A percentile compares a stretch with the other conserved stretches of the same genome.
phyloP scores from a whole-genome alignment of 2,329 filamentous ascomycete genomes.

The Trichophyton rubrum region DNA sequence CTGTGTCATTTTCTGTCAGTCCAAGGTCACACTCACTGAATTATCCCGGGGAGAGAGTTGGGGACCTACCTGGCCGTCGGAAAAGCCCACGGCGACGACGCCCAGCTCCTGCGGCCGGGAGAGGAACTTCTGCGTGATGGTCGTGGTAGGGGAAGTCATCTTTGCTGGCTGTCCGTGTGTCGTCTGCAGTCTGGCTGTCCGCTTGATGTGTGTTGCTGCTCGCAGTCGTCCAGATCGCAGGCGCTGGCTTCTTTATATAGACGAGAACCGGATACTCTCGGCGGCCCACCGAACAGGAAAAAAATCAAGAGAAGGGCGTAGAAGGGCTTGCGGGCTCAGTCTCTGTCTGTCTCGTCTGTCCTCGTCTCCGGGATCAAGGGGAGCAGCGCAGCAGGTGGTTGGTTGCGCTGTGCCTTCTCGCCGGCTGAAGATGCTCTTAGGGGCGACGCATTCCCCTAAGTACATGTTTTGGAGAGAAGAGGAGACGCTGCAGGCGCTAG shows the following conservation, averaged over 20 bases:
- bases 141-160: conserved; percentile 45
- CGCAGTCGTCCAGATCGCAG: background rate
- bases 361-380: background rate
- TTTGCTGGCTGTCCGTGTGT: background rate
- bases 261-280: background rate
- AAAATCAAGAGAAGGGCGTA: background rate
- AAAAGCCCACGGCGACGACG: conserved; percentile 90
- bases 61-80: conserved; percentile 70
- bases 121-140: conserved; percentile 60
- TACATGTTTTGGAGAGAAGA: conserved; percentile 35
- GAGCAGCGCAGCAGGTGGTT: background rate
- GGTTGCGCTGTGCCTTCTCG: background rate
- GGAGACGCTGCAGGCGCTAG: background rate
- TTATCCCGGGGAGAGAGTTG: too few relatives aligned
- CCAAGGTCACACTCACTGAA: background rate
- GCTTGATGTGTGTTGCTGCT: background rate
- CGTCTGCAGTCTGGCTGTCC: conserved; percentile 8
- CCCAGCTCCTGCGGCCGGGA: conserved; percentile 67
- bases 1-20: conserved; percentile 32
- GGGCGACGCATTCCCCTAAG: conserved; percentile 32
- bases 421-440: conserved; percentile 39
- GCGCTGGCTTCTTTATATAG: background rate
- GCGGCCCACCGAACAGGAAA: background rate
- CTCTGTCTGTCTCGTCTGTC: background rate
- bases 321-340: background rate